Conservation (phyloP, 768 basidiomycete species). For the Tylopilus vinaceipallidus region DNA sequence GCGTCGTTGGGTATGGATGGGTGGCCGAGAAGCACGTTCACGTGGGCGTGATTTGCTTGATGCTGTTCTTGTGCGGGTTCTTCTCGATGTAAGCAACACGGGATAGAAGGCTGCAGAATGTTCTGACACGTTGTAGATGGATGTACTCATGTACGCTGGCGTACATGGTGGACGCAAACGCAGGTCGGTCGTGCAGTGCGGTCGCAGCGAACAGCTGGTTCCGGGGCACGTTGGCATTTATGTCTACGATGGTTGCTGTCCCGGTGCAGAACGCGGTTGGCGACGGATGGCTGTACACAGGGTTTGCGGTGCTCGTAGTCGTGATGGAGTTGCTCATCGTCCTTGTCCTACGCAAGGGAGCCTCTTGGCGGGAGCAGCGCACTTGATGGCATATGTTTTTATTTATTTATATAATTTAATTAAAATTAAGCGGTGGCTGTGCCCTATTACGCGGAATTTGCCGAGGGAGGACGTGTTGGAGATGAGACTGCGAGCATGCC, state of each 20-base stretch:
- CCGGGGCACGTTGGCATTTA: slow-evolving; percentile 66
- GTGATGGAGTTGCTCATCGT: slow-evolving; percentile 54
- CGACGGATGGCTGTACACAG: slow-evolving; percentile 77
- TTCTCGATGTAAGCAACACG: slow-evolving; percentile 58
- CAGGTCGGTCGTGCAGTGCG: slow-evolving; percentile 73
- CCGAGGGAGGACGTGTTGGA: slow-evolving; percentile 24
- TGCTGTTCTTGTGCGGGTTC: slow-evolving; percentile 73
- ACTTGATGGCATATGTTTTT: slow-evolving; percentile 4
- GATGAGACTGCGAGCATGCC: slow-evolving; percentile 25
- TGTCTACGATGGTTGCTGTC: slow-evolving; percentile 69
- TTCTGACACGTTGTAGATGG: slow-evolving; percentile 35
- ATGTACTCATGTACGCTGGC: slow-evolving; percentile 73
- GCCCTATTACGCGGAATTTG: slow-evolving; percentile 11
- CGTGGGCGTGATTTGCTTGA: slow-evolving; percentile 65
- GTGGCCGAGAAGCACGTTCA: slow-evolving; percentile 59
- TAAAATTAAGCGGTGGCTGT: too few relatives aligned
- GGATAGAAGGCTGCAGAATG: background rate
- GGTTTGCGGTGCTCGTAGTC: slow-evolving; percentile 56
- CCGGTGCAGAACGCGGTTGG: slow-evolving; percentile 75
- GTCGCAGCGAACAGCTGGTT: slow-evolving; percentile 76
- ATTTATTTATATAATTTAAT: slow-evolving; percentile 10
- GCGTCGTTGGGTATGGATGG: slow-evolving; percentile 75
- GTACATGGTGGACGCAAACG: slow-evolving; percentile 85
- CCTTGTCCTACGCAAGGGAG: slow-evolving; percentile 60
- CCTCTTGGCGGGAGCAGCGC: slow-evolving; percentile 51